Conservation (phyloP, 768 basidiomycete species). For the Nidula microcarpa region DNA sequence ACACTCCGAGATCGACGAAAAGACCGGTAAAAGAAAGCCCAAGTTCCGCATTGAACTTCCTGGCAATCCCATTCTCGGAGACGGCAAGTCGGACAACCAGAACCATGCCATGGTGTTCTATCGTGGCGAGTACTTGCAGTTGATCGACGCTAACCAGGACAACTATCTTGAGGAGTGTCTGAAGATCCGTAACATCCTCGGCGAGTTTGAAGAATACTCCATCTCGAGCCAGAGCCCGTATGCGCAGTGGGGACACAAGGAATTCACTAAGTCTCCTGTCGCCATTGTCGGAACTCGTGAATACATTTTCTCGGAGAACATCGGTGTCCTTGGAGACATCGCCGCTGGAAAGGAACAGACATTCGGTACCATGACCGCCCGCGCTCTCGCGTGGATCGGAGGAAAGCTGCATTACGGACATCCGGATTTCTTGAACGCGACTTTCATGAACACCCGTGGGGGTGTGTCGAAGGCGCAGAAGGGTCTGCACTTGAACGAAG, state of each 20-base stretch:
- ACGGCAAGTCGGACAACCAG: slow-evolving; percentile 99
- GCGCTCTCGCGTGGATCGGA: slow-evolving; percentile 94
- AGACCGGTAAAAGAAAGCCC: slow-evolving; percentile 84
- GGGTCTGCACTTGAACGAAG: slow-evolving; percentile 96
- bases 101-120: slow-evolving; percentile 99
- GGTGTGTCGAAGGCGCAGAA: slow-evolving; percentile 99
- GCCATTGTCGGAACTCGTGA: slow-evolving; percentile 98
- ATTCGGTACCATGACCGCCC: slow-evolving; percentile 97
- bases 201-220: slow-evolving; percentile 95
- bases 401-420: slow-evolving; percentile 99
- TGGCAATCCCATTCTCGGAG: slow-evolving; percentile 97
- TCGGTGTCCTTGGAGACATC: slow-evolving; percentile 97
- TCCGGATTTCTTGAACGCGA: slow-evolving; percentile 97
- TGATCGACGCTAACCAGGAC: slow-evolving; percentile 99
- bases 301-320: slow-evolving; percentile 99
- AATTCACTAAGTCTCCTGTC: slow-evolving; percentile 86
- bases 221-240: slow-evolving; percentile 93
- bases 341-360: slow-evolving; percentile 99
- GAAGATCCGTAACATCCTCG: slow-evolving; percentile 96
- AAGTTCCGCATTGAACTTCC: slow-evolving; percentile 98
- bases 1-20: slow-evolving; percentile 91
- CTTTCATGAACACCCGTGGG: slow-evolving; percentile 98
- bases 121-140: slow-evolving; percentile 97
- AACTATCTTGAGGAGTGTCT: slow-evolving; percentile 99
- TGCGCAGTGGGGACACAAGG: slow-evolving; percentile 92